Evolutionary conservation across 2,329 filamentous ascomycete species (phyloP), one percentile per base, ranked within the genome.

Genomic region (Trichophyton simii): DNA sequence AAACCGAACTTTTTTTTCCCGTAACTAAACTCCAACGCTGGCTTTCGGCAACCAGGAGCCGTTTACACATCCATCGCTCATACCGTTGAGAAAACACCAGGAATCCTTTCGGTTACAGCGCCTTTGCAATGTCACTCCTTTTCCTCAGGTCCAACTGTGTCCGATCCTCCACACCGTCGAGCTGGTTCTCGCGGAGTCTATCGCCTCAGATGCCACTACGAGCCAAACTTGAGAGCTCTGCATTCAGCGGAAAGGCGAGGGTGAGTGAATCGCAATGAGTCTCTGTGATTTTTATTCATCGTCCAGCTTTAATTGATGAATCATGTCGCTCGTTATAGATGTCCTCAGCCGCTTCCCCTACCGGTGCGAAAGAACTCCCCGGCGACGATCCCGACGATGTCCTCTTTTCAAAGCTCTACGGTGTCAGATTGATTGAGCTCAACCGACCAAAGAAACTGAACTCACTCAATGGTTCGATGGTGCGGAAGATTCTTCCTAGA

Each of bases 381-480:
- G 82, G 77, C 62, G 90, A 96, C 75, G 86, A 91, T 60, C 80
- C 86, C 65, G 86, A 95, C 72, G 94, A 99, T 83, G 94, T 99
- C 67, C 80, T 96, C 63, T 99, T 99, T 81, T 85, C 85, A 75
- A 90, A 85, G 71, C 82, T 87, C 68, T 96, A 94, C 75, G 94
- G 94, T 65, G 83, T 97, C 58, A 89, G 94, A 65, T 91, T 87
- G 67, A 86, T 99, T 71, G 88, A 96, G 77, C 87, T 99, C 67
- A 99, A 99, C 79, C 86, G 94, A 63, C 94, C 92, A 4, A 81
- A 83, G 71, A 96, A 96, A 78, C 82, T 91, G 73, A 97, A 99
- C 77, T 88, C 92, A 28, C 84, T 99, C 67, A 91, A 95, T 74
- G 88, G 82, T 59, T 96, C 91, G 62, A 99, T 99, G 95, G 88